Conservation (phyloP, 768 basidiomycete species). For the Trametopsis cervina region DNA sequence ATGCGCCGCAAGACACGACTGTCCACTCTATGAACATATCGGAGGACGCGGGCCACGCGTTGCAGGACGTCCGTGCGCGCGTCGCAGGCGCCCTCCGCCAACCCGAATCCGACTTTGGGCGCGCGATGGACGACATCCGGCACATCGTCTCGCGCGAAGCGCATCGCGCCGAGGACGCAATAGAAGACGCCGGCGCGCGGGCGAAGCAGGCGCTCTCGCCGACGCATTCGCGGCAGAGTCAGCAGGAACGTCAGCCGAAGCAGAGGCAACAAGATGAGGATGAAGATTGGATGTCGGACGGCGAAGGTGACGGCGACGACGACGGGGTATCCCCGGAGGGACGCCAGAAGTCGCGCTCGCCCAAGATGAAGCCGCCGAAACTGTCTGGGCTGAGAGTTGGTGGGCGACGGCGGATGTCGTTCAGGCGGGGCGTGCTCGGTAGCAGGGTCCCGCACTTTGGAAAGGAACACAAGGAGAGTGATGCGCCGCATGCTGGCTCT, state of each 20-base stretch:
- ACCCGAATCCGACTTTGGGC: constrained; percentile 9
- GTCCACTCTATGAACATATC: constrained; percentile 20
- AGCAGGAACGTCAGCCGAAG: constrained; percentile 1
- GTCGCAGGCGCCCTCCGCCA: constrained; percentile 6
- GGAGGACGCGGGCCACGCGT: constrained; percentile 20
- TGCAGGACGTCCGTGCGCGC: constrained; percentile 17
- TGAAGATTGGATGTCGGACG: constrained; percentile 62
- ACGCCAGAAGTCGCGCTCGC: constrained; percentile 12
- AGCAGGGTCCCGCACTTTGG: constrained; percentile 5
- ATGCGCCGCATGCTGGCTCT: not conserved
- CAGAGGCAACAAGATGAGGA: constrained; percentile 40
- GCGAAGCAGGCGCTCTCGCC: constrained; percentile 14
- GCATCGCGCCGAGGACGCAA: constrained; percentile 11
- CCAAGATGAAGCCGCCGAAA: constrained; percentile 17
- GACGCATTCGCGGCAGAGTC: constrained; percentile 1
- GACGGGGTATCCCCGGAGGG: constrained; percentile 9
- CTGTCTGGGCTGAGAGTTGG: constrained; percentile 11
- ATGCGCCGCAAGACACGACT: constrained; percentile 22
- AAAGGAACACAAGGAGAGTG: not conserved
- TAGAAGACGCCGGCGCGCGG: constrained; percentile 6
- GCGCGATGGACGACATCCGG: constrained; percentile 14
- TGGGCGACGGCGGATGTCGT: constrained; percentile 10
- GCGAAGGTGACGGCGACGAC: constrained; percentile 24
- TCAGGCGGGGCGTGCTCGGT: constrained; percentile 14
- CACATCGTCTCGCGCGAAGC: constrained; percentile 14